A percentile compares a stretch with the other conserved stretches of the same genome.
phyloP scores from a whole-genome alignment of 2,329 filamentous ascomycete genomes.

The Fusarium xyrophilum region DNA sequence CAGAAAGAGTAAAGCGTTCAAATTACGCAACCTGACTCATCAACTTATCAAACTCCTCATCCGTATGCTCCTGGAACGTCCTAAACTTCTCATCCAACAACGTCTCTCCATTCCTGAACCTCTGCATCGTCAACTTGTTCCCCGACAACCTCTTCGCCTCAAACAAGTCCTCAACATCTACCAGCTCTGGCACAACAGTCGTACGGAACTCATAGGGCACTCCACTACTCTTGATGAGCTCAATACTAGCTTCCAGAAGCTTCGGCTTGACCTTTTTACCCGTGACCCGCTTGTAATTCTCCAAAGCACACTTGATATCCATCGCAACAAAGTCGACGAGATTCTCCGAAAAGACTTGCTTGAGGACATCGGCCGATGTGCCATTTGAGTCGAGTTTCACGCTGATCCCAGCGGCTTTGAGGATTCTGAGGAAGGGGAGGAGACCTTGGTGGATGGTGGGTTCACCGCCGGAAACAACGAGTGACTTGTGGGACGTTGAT shows the following conservation, averaged over 20 bases:
- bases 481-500: conserved; percentile 25
- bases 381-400: conserved; percentile 38
- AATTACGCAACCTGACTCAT: conserved; percentile 25
- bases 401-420: conserved; percentile 15
- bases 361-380: conserved; percentile 1
- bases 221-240: conserved; percentile 30
- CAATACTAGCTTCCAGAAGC: conserved; percentile 25
- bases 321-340: conserved; percentile 35
- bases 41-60: conserved; percentile 31
- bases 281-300: conserved; percentile 35
- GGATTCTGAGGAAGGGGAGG: conserved; percentile 23
- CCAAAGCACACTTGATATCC: conserved; percentile 38
- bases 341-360: conserved; percentile 10
- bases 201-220: conserved; percentile 35
- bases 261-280: conserved; percentile 29
- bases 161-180: conserved; percentile 36
- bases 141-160: conserved; percentile 35
- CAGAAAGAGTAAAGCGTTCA: no score
- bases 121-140: conserved; percentile 34
- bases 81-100: conserved; percentile 14
- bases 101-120: conserved; percentile 23
- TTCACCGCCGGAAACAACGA: conserved; percentile 36
- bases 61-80: conserved; percentile 22
- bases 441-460: conserved; percentile 37
- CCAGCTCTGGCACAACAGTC: conserved; percentile 29